A percentile compares a stretch with the other conserved stretches of the same genome.
These are phyloP conservation scores for Melocanna baccifera DNA, from an alignment of 176 grass and related monocot genomes.

Conservation along the genomic window DNA sequence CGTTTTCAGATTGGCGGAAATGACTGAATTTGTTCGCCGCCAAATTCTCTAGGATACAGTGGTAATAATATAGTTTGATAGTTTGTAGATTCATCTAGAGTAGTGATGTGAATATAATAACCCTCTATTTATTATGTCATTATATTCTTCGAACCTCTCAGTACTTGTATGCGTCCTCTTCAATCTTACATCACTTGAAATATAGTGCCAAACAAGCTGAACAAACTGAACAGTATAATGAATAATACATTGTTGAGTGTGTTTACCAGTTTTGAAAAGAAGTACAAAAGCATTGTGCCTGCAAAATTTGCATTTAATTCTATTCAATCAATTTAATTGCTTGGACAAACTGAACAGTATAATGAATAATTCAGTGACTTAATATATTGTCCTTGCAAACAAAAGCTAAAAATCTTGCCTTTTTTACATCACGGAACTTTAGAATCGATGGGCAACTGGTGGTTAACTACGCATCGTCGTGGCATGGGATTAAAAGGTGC, in stretches of 20 bases:
- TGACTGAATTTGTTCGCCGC: slow-evolving; percentile 61
- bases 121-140: too few relatives aligned
- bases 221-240: too few relatives aligned
- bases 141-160: too few relatives aligned
- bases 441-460: slow-evolving; percentile 67
- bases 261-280: neutral
- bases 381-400: neutral
- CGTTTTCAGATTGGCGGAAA: slow-evolving; percentile 61
- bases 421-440: slow-evolving; percentile 50
- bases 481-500: slow-evolving; percentile 50
- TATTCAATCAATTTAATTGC: neutral
- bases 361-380: neutral
- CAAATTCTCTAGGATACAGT: slow-evolving; percentile 74
- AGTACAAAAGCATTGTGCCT: neutral
- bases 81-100: neutral
- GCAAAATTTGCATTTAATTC: neutral
- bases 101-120: too few relatives aligned
- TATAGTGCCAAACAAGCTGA: neutral
- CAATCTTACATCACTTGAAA: too few relatives aligned
- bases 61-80: slow-evolving; percentile 25
- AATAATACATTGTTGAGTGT: neutral
- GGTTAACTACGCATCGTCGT: slow-evolving; percentile 62
- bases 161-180: neutral
- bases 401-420: neutral
- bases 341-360: neutral